Percentiles rank a stretch among this genome's conserved stretches.
Evolutionary conservation across 169 alveolate genomes (phyloP).

Genomic region (Plasmodium vivax): DNA sequence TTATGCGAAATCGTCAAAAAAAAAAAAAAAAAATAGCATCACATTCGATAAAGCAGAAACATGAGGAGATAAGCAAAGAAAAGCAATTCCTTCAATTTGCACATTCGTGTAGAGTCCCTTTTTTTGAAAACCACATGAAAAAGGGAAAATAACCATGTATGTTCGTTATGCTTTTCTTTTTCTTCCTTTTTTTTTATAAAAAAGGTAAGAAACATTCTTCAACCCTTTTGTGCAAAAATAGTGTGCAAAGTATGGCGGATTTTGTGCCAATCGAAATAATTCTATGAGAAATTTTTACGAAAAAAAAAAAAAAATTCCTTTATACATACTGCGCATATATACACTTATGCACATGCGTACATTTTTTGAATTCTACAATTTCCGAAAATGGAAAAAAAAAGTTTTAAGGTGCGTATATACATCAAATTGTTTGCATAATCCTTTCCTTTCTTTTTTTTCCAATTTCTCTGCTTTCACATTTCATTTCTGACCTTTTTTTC

Average conservation of each 20-base stretch:
- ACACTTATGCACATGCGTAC: neutral
- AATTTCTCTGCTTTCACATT: constrained; percentile 28
- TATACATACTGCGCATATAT: neutral
- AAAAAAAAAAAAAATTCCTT: constrained; percentile 7
- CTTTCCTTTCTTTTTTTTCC: neutral
- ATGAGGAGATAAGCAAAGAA: constrained; percentile 14
- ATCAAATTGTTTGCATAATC: constrained; percentile 3
- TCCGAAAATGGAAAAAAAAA: constrained; percentile 33
- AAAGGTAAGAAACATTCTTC: constrained; percentile 1
- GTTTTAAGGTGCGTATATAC: constrained; percentile 72
- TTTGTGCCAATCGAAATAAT: constrained; percentile 23
- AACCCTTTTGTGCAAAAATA: neutral
- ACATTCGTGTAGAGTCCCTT: neutral
- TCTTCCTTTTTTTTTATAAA: neutral
- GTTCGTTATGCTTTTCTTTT: neutral
- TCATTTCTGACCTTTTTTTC: constrained; percentile 11
- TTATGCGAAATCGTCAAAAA: neutral
- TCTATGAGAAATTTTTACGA: constrained; percentile 57
- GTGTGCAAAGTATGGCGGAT: constrained; percentile 36
- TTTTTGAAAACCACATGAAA: neutral
- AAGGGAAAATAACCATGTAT: neutral
- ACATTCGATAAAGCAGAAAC: constrained; percentile 21
- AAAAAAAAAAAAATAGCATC: neutral
- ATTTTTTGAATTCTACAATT: constrained; percentile 55
- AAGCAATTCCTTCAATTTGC: neutral